Evolutionary conservation across 371 early-diverging fungal genomes (phyloP).

Genomic region (Actinomortierella ambigua): DNA sequence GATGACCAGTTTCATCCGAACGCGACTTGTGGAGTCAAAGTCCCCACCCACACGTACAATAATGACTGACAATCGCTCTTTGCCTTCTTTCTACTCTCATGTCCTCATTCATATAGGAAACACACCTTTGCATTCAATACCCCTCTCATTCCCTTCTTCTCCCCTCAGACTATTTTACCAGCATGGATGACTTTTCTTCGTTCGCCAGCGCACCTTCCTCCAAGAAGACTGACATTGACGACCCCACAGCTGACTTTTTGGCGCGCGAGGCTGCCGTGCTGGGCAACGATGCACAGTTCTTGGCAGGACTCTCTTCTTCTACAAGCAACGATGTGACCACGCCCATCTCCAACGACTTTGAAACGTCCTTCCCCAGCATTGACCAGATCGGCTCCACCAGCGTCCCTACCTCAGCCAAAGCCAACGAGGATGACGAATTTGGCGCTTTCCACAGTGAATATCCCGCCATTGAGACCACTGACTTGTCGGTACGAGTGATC

Average conservation of each 20-base stretch:
- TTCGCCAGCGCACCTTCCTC: conserved; percentile 27
- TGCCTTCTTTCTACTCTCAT: too few relatives aligned
- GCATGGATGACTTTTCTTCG: conserved; percentile 31
- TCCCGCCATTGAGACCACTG: conserved; percentile 43
- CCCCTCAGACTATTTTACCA: neutral
- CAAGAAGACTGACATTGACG: conserved; percentile 51
- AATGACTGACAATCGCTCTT: too few relatives aligned
- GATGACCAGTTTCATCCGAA: too few relatives aligned
- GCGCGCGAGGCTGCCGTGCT: conserved; percentile 90
- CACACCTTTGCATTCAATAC: too few relatives aligned
- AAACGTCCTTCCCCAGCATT: conserved; percentile 42
- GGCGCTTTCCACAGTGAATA: conserved; percentile 41
- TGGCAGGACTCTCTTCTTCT: conserved; percentile 44
- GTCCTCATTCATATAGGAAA: too few relatives aligned
- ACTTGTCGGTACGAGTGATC: conserved; percentile 6
- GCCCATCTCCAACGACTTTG: conserved; percentile 23
- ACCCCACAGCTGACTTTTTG: conserved; percentile 90
- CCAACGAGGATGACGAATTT: conserved; percentile 38
- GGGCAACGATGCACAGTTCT: conserved; percentile 78
- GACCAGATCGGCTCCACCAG: conserved; percentile 21
- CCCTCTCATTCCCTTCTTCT: too few relatives aligned
- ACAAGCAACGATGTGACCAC: conserved; percentile 13
- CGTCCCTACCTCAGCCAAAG: conserved; percentile 8
- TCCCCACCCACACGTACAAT: too few relatives aligned
- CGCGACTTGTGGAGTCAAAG: too few relatives aligned